Percentiles rank a stretch among this genome's conserved stretches.
These are phyloP conservation scores for Ogataea minuta DNA, from an alignment of 805 yeast species.

Conservation along the genomic window DNA sequence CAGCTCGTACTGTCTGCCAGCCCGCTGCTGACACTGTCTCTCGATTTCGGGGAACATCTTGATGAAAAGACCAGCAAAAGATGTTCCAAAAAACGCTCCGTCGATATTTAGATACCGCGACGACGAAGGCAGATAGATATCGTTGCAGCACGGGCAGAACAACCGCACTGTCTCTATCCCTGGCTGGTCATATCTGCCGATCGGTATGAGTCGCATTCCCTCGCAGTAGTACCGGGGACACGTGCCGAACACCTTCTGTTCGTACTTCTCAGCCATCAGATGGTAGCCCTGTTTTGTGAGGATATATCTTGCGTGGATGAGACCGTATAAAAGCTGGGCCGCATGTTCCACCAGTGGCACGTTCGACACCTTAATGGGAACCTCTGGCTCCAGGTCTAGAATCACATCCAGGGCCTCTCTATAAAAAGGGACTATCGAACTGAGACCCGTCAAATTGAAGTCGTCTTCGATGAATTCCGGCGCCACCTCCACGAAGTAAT, in stretches of 20 bases:
- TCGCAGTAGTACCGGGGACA: constrained; percentile 91
- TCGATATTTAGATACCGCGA: constrained; percentile 86
- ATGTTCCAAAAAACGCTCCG: constrained; percentile 96
- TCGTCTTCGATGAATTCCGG: constrained; percentile 95
- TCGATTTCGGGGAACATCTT: constrained; percentile 91
- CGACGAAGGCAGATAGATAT: constrained; percentile 82
- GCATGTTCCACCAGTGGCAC: constrained; percentile 80
- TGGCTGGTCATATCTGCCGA: constrained; percentile 86
- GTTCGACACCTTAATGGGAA: constrained; percentile 58
- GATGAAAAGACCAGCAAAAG: constrained; percentile 89
- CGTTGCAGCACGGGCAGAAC: constrained; percentile 93
- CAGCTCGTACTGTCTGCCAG: constrained; percentile 60
- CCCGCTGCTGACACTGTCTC: constrained; percentile 62
- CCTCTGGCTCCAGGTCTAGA: constrained; percentile 74
- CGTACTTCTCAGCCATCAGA: constrained; percentile 92
- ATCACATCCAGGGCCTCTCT: constrained; percentile 89
- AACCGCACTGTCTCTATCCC: constrained; percentile 90
- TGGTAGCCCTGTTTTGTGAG: constrained; percentile 86
- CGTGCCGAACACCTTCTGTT: constrained; percentile 81
- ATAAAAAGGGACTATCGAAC: constrained; percentile 83
- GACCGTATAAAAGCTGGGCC: constrained; percentile 89
- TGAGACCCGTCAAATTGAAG: constrained; percentile 88
- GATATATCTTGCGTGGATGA: constrained; percentile 90
- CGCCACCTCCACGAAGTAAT: constrained; percentile 87
- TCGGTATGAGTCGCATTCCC: constrained; percentile 85